A percentile compares a stretch with the other conserved stretches of the same genome.
phyloP scores from a whole-genome alignment of 805 yeast genomes.

The Peterozyma xylosa region DNA sequence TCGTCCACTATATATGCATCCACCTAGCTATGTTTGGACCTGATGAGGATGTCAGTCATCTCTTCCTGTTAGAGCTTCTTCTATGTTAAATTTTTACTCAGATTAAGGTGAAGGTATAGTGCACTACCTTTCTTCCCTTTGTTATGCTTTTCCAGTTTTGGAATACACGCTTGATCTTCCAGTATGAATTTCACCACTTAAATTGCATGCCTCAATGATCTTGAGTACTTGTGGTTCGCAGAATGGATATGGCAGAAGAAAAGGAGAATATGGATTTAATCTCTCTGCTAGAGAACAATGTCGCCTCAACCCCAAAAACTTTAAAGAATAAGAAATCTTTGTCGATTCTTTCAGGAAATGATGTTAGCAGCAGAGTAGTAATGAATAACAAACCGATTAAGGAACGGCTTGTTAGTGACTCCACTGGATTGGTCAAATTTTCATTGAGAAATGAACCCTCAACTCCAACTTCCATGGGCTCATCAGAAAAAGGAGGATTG shows the following conservation, averaged over 20 bases:
- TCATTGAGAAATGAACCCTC: slow-evolving; percentile 16
- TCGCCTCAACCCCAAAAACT: slow-evolving; percentile 1
- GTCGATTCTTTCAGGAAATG: slow-evolving; percentile 20
- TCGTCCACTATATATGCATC: too few relatives aligned
- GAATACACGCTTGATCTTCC: too few relatives aligned
- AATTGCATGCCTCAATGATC: too few relatives aligned
- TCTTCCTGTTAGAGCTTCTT: too few relatives aligned
- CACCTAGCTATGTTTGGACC: too few relatives aligned
- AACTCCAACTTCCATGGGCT: background rate
- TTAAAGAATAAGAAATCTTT: slow-evolving; percentile 22
- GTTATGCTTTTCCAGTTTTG: too few relatives aligned
- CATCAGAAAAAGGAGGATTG: background rate
- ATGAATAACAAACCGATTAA: slow-evolving; percentile 18
- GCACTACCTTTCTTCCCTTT: too few relatives aligned
- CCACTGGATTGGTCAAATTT: slow-evolving; percentile 44
- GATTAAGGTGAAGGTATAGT: too few relatives aligned
- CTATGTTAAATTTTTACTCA: too few relatives aligned
- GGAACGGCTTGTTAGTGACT: slow-evolving; percentile 38
- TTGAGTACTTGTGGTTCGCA: too few relatives aligned
- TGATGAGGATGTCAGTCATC: too few relatives aligned
- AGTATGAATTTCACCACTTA: too few relatives aligned
- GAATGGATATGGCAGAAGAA: background rate
- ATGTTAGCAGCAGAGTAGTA: slow-evolving; percentile 9
- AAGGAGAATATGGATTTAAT: slow-evolving; percentile 1
- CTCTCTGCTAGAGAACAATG: background rate